Base-by-base conservation (phyloP, 225 moss, liverwort and hornwort species). In the Climacium dendroides region DNA sequence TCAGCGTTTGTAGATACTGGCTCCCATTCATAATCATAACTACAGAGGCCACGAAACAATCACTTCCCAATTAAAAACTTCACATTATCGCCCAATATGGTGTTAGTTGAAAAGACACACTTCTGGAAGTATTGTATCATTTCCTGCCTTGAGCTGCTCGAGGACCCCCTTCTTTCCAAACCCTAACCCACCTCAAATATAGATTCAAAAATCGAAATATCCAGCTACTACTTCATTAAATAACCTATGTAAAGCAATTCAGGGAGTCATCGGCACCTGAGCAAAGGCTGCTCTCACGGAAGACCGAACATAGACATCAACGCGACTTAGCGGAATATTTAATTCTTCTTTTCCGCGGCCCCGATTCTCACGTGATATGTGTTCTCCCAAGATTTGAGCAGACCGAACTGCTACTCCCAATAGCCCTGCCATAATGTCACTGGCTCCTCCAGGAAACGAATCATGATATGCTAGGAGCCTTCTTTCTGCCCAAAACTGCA, bases 381-480 rank as follows among this genome's bases (percentile, higher is more conserved):
- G 83, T 72, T 97, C 96, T 64, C 92, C 92, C 89, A 95, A 87
- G 84, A 96, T 90, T 89, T 96, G 91, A 24, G 94, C 91, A 88
- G 93, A 95, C 59, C 85, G 89, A 88, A 96, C 92, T 73, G 92
- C 94, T 76, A 99, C 85, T 30, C 94, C 93, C 82, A 99, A 79
- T 67, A 97, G 80, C 52, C 94, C 95, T 64, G 92, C 94, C 96
- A 99, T 96, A 52, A 93, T 86, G 80, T 95, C 96, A 70, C 92
- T 87, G 58, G 95, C 95, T 88, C 97, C 97, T 85, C 91, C 91
- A 67, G 98, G 95, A 88, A 95, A 97, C 67, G 91, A 91, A 87
- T 96, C 95, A 90, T 94, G 99, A 84, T 99, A 99, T 47, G 95
- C 96, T 75, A 95, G 70, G 63, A 99, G 95, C 76, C 99, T 93